A percentile compares a stretch with the other conserved stretches of the same genome.
Evolutionary conservation across 768 basidiomycete genomes (phyloP).

Genomic region (Crassisporium funariophilum): DNA sequence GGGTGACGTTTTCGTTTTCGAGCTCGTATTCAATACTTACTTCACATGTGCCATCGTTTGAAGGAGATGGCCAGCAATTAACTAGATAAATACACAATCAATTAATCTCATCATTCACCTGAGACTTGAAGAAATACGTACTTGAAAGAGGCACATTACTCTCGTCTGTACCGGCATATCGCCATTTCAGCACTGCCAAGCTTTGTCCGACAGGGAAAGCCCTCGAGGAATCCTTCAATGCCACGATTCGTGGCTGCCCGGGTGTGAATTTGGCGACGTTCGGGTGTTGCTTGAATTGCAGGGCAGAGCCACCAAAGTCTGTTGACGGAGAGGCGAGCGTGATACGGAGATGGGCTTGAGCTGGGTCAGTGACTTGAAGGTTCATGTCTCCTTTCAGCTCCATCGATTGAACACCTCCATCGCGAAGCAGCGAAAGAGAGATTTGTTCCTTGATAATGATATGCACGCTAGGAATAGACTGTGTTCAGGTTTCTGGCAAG

Average conservation of each 20-base stretch:
- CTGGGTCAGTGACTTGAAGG: constrained; percentile 78
- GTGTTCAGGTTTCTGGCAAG: background rate
- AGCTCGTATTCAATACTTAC: constrained; percentile 98
- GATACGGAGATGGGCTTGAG: constrained; percentile 72
- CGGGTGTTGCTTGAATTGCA: constrained; percentile 98
- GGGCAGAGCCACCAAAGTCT: constrained; percentile 60
- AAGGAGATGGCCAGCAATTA: constrained; percentile 95
- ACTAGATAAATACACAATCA: constrained; percentile 51
- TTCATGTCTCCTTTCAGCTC: constrained; percentile 96
- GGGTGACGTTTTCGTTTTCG: constrained; percentile 76
- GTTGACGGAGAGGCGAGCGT: constrained; percentile 56
- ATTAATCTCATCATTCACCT: background rate
- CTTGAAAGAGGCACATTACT: constrained; percentile 88
- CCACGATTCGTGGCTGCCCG: constrained; percentile 63
- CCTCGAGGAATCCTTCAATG: constrained; percentile 80
- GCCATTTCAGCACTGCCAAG: constrained; percentile 90
- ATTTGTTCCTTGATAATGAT: constrained; percentile 83
- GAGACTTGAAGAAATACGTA: constrained; percentile 40
- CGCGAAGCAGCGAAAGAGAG: constrained; percentile 78
- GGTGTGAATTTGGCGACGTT: constrained; percentile 86
- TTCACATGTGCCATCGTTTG: constrained; percentile 89
- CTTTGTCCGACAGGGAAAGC: constrained; percentile 88
- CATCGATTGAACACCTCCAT: constrained; percentile 88
- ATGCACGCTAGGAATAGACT: constrained; percentile 64
- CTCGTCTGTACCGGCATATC: constrained; percentile 90